phyloP scores from a whole-genome alignment of 306 rosid genomes.

The Coriaria nepalensis region DNA sequence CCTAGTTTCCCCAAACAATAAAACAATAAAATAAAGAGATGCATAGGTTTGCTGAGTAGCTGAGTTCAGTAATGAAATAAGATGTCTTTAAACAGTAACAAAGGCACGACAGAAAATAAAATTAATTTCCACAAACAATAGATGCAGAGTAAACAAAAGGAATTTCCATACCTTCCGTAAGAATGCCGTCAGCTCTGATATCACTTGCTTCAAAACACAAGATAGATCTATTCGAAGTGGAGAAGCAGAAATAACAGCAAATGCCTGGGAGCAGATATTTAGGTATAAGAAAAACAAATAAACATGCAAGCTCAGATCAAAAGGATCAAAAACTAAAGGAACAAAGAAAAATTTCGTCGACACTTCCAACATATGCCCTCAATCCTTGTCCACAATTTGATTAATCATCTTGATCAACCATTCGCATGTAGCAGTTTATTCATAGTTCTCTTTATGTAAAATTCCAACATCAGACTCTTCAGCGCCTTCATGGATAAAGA shows the following conservation, averaged over 20 bases:
- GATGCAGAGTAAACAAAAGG: background rate
- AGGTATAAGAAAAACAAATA: background rate
- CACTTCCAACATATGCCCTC: too few relatives aligned
- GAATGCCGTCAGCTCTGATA: slow-evolving; percentile 86
- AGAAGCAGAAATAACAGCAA: slow-evolving; percentile 91
- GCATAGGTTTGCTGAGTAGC: background rate
- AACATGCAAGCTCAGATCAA: background rate
- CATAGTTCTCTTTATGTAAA: too few relatives aligned
- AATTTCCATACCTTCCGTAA: slow-evolving; percentile 64
- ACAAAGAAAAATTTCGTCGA: background rate
- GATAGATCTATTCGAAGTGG: slow-evolving; percentile 78
- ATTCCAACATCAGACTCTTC: too few relatives aligned
- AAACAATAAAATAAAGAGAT: slow-evolving; percentile 14
- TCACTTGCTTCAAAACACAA: slow-evolving; percentile 83
- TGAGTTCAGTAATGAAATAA: slow-evolving; percentile 9
- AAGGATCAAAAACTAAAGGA: background rate
- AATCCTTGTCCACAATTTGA: too few relatives aligned
- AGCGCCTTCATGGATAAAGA: too few relatives aligned
- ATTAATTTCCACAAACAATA: too few relatives aligned
- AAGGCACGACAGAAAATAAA: too few relatives aligned
- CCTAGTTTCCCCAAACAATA: slow-evolving; percentile 38
- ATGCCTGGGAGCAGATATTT: slow-evolving; percentile 48
- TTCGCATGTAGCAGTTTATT: too few relatives aligned
- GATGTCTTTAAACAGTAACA: too few relatives aligned
- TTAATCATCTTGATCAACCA: too few relatives aligned